Evolutionary conservation across 1,284 basidiomycete genomes (phyloP).

Genomic region (Stereum hirsutum): DNA sequence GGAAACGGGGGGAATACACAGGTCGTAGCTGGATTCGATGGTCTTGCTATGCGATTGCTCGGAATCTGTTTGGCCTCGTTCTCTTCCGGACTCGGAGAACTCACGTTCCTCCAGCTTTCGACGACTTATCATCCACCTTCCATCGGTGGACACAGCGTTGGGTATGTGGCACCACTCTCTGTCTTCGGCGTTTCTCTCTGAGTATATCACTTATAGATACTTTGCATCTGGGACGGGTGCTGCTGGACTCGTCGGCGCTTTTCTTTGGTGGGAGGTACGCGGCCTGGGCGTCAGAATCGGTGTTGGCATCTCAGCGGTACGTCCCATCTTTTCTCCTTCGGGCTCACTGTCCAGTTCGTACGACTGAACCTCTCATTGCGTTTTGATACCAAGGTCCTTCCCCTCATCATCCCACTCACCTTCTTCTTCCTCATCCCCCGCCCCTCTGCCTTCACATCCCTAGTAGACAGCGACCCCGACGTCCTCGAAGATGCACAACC

Average conservation of each 20-base stretch:
- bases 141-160: conserved; percentile 61
- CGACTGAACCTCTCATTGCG: conserved; percentile 1
- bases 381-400: conserved; percentile 49
- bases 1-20: no score
- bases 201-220: conserved; percentile 35
- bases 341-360: background rate
- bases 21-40: conserved; percentile 76
- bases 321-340: conserved; percentile 16
- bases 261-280: conserved; percentile 91
- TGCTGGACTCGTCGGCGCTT: conserved; percentile 88
- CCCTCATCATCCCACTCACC: conserved; percentile 64
- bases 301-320: conserved; percentile 71
- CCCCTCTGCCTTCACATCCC: conserved; percentile 32
- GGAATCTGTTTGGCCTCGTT: conserved; percentile 90
- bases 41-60: conserved; percentile 62
- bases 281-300: conserved; percentile 79
- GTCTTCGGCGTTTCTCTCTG: background rate
- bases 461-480: conserved; percentile 27
- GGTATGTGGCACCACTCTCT: conserved; percentile 33
- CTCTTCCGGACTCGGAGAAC: conserved; percentile 86
- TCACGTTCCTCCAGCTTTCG: conserved; percentile 91
- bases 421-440: conserved; percentile 72
- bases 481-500: conserved; percentile 20
- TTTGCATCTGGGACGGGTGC: conserved; percentile 92
- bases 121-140: conserved; percentile 72